Base-by-base conservation (phyloP, 2,329 filamentous ascomycete genomes). In the Sporothrix inflata region DNA sequence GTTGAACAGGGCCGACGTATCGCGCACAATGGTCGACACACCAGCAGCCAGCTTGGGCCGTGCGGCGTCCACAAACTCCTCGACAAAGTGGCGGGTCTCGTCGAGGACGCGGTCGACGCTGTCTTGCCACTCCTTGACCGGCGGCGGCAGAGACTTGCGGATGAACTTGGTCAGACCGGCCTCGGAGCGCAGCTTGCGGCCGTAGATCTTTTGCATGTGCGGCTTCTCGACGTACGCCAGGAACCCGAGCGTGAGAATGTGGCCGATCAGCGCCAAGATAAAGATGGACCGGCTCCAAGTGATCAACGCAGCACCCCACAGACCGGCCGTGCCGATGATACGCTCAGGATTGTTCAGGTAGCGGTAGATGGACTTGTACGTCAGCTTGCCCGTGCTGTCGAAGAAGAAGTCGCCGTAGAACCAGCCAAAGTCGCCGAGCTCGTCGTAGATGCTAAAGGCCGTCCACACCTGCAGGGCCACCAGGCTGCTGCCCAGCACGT, bases 361-460 rank as follows among this genome's bases (percentile, higher is more conserved):
- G 65, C 96, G 94, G 81, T 99, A 99, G 78, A 99, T 99, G 74
- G 95, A 97, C 76, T 92, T 94, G 82, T 99, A 99, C 0, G 93
- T 98, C 74, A 98, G 86, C 82, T 96, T 97, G 14, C 91, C 91
- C 12, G 91, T 89, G 61, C 93, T 91, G 74, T 98, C 94, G 79
- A 96, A 98, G 86, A 99, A 98, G 85, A 98, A 99, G 80, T 99
- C 96, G 21, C 96, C 96, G 79, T 94, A 98, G 85, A 98, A 98
- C 95, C 95, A 99, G 77, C 96, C 96, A 78, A 98, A 99, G 79
- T 99, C 96, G 72, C 96, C 96, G 0, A 99, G 89, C 1, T 94
- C 97, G 68, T 98, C 94, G 80, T 98, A 97, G 76, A 98, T 94
- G 80, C 94, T 98, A 75, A 92, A 85, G 1, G 94, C 91, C 0